These are phyloP conservation scores for Arctium minus DNA, from an alignment of 129 eudicot genomes.

Conservation along the genomic window DNA sequence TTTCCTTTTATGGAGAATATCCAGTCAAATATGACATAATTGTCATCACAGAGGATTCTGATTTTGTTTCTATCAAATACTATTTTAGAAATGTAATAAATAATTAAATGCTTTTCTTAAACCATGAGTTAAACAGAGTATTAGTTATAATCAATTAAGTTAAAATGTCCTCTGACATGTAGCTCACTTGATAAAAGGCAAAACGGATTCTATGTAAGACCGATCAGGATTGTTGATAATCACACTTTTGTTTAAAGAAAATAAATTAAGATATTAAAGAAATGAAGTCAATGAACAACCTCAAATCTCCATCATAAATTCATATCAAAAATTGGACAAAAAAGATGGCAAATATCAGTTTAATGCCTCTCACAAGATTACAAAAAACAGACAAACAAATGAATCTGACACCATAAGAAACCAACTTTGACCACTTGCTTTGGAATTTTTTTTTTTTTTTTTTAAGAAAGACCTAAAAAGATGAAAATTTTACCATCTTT, in stretches of 20 bases:
- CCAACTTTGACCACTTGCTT: constrained; percentile 35
- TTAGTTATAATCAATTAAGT: too few relatives aligned
- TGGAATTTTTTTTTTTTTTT: constrained; percentile 7
- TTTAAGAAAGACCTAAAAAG: constrained; percentile 1
- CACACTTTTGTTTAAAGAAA: background rate
- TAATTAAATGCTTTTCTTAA: background rate
- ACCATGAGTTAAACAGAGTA: background rate
- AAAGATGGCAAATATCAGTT: background rate
- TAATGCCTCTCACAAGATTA: constrained; percentile 6
- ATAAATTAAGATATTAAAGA: background rate
- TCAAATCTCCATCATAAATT: background rate
- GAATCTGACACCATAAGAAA: constrained; percentile 27
- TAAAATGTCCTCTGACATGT: too few relatives aligned
- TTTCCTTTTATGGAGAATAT: background rate
- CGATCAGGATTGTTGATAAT: background rate
- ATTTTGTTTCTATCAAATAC: background rate
- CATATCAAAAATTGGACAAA: background rate
- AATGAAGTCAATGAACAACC: constrained; percentile 15
- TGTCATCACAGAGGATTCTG: background rate
- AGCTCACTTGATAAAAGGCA: too few relatives aligned
- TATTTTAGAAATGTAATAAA: too few relatives aligned
- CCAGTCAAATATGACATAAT: background rate
- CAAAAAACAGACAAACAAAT: constrained; percentile 13
- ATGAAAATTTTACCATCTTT: background rate
- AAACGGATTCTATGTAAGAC: too few relatives aligned